A percentile compares a stretch with the other conserved stretches of the same genome.
Conservation (phyloP, 345 rosid species). For the Hypericum perforatum region DNA sequence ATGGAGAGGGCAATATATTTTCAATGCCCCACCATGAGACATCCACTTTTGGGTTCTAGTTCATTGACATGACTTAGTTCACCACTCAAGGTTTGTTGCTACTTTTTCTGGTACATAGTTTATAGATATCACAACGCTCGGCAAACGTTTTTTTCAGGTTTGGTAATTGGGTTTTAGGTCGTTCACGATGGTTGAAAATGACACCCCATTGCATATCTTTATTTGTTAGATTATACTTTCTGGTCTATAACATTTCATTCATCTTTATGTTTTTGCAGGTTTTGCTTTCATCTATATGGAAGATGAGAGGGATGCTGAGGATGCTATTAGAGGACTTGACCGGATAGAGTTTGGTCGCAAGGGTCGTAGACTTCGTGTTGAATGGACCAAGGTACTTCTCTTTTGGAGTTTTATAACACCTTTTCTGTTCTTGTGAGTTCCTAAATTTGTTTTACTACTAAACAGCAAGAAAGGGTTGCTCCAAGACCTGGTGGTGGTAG, state of each 20-base stretch:
- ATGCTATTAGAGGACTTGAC: constrained; percentile 93
- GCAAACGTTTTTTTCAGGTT: constrained; percentile 20
- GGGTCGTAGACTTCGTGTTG: constrained; percentile 93
- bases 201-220: not conserved
- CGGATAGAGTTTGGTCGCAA: constrained; percentile 71
- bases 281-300: constrained; percentile 96
- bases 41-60: constrained; percentile 78
- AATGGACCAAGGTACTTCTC: constrained; percentile 81
- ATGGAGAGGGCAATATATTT: constrained; percentile 55
- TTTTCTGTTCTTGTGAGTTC: not conserved
- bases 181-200: constrained; percentile 20
- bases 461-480: constrained; percentile 70
- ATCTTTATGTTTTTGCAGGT: constrained; percentile 30
- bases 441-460: constrained; percentile 3
- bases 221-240: not conserved
- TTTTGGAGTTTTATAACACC: not conserved
- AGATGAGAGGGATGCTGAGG: constrained; percentile 93
- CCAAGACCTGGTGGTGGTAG: constrained; percentile 35
- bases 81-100: constrained; percentile 82
- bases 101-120: constrained; percentile 60
- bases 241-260: not conserved
- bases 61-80: constrained; percentile 78
- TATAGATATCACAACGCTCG: constrained; percentile 45
- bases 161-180: constrained; percentile 25
- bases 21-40: constrained; percentile 60